Evolutionary conservation across 495 filamentous ascomycete species (phyloP).

Genomic region (Penicillium diatomitis): DNA sequence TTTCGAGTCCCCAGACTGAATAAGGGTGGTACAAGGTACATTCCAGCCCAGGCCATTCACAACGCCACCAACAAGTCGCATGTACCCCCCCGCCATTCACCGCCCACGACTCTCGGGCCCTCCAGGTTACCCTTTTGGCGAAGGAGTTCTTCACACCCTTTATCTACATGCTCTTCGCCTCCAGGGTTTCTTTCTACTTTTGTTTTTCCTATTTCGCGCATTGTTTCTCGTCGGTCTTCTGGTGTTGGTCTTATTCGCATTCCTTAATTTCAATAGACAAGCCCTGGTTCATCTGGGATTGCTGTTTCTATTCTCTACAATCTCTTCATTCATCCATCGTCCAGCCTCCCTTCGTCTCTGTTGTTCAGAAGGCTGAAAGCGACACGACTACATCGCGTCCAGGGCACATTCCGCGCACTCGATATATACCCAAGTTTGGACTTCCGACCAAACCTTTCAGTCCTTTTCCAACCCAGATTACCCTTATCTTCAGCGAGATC

Average conservation of each 20-base stretch:
- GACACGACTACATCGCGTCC: not conserved
- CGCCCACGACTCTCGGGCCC: constrained; percentile 17
- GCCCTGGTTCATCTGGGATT: constrained; percentile 1
- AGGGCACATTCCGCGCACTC: not conserved
- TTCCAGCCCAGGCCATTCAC: not conserved
- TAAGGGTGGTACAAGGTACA: constrained; percentile 1
- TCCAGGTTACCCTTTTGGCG: constrained; percentile 4
- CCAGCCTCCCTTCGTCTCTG: not conserved
- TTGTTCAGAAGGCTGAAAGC: not conserved
- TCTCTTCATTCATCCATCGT: constrained; percentile 8
- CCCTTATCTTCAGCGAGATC: too few species aligned
- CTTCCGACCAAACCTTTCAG: constrained; percentile 1
- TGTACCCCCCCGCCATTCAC: constrained; percentile 13
- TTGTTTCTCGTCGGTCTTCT: constrained; percentile 7
- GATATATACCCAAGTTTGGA: constrained; percentile 4
- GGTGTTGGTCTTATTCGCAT: constrained; percentile 6
- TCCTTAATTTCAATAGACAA: constrained; percentile 3
- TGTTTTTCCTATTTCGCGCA: not conserved
- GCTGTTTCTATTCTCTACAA: constrained; percentile 5
- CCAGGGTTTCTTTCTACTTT: constrained; percentile 13
- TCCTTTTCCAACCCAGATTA: not conserved
- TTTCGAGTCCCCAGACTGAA: not conserved
- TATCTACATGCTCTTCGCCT: constrained; percentile 11
- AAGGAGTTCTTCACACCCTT: constrained; percentile 15
- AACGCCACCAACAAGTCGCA: not conserved